Base-by-base conservation (phyloP, 345 rosid genomes). In the Excoecaria cochinchinensis region DNA sequence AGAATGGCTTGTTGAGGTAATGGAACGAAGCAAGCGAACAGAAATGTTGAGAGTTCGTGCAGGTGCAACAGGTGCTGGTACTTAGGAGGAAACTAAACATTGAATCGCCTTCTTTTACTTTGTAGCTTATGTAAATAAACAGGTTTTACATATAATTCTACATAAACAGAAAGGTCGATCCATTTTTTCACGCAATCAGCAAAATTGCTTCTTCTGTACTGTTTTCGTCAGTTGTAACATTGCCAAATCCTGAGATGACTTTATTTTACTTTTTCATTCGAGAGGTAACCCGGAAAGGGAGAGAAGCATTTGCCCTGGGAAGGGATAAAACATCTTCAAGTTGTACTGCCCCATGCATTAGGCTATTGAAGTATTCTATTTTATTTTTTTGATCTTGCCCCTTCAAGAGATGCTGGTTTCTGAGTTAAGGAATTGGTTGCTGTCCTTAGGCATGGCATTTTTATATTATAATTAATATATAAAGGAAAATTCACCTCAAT, bases 11-110 rank as follows among this genome's bases (percentile, higher is more conserved):
- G 89, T 92, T 15, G 92, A 87, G 48, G 98, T 90, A 78, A 96
- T 96, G 98, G 97, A 90, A 81, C 89, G 92, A 85, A 93, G 98
- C 94, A 96, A 90, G 88, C 91, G 99, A 88, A 90, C 97, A 4
- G 99, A 92, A 84, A 83, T 82, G 75, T 73, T 96, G 89, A 89
- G 92, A 81, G 87, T 82, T 24, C 97, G 97, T 14, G 84, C 92
- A 17, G 92, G 91, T 25, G 81, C 70, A 74, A 68, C 77, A 5
- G 76, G 86, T 77, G 85, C 77, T 77, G 76, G 85, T 56, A 77
- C 76, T 76, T 81, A 83, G 84, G 84, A 67, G 51, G 67, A 63
- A 71, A 73, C 74, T 38, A 50, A 6, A 19, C 21, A 25, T 36
- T 63, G 10, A 44, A 47, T 60, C 48, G 71, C 56, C 16, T 52